A percentile compares a stretch with the other conserved stretches of the same genome.
Evolutionary conservation across 2,329 filamentous ascomycete species (phyloP).

Genomic region (Pestalotiopsis sp.): DNA sequence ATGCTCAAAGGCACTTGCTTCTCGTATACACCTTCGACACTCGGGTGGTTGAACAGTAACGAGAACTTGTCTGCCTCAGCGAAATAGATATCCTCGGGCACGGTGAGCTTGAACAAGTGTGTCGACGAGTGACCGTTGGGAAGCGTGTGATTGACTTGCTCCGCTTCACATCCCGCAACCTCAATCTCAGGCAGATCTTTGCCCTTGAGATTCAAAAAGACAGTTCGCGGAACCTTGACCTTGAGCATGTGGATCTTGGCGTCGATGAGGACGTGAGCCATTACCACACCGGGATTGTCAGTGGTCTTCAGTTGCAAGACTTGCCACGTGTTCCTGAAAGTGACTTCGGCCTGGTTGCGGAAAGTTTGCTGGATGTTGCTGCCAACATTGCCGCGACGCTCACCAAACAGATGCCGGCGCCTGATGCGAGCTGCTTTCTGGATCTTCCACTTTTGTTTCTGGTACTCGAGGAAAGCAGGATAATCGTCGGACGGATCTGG

Average conservation of each 20-base stretch:
- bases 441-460: constrained; percentile 99
- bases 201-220: constrained; percentile 90
- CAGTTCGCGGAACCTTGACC: constrained; percentile 82
- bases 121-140: constrained; percentile 94
- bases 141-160: constrained; percentile 90
- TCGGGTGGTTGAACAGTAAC: constrained; percentile 84
- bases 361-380: constrained; percentile 72
- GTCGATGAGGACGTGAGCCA: constrained; percentile 90
- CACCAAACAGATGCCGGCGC: constrained; percentile 89
- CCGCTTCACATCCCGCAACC: constrained; percentile 81
- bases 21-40: constrained; percentile 97
- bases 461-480: constrained; percentile 83
- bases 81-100: constrained; percentile 86
- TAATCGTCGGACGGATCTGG: constrained; percentile 87
- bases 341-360: constrained; percentile 86
- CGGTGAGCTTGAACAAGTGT: constrained; percentile 91
- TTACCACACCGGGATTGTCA: constrained; percentile 82
- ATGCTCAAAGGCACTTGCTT: constrained; percentile 86
- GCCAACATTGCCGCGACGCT: constrained; percentile 70
- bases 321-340: constrained; percentile 95
- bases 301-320: constrained; percentile 84
- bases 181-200: constrained; percentile 87
- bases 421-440: constrained; percentile 88
- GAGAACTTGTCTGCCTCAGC: constrained; percentile 82
- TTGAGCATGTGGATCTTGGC: constrained; percentile 87